Percentiles rank a stretch among this genome's conserved stretches.
phyloP scores from a whole-genome alignment of 768 basidiomycete species.

The Auricularia cornea region DNA sequence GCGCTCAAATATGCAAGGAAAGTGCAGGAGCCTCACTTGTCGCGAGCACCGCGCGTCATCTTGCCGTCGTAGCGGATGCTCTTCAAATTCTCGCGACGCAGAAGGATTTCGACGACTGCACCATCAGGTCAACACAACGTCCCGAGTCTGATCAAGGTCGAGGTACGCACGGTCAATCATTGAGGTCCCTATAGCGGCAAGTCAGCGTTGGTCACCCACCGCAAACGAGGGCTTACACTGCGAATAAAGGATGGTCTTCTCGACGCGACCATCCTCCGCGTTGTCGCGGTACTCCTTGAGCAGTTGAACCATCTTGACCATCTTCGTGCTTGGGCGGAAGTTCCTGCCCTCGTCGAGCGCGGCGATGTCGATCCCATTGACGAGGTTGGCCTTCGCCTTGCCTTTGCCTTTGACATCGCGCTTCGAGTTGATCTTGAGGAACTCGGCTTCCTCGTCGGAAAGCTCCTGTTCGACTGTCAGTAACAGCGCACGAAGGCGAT shows the following conservation, averaged over 20 bases:
- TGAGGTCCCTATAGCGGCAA: slow-evolving; percentile 48
- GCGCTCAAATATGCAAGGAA: not conserved
- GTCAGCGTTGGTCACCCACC: not conserved
- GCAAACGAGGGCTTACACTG: slow-evolving; percentile 41
- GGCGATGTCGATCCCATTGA: slow-evolving; percentile 33
- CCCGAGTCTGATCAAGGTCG: not conserved
- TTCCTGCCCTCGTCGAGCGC: slow-evolving; percentile 24
- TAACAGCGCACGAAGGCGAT: not conserved
- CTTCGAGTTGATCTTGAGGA: not conserved
- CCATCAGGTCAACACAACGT: not conserved
- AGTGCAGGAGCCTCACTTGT: slow-evolving; percentile 17
- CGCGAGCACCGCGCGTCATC: slow-evolving; percentile 49
- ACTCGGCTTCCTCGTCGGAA: not conserved
- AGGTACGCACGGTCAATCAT: slow-evolving; percentile 45
- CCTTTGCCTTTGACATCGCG: slow-evolving; percentile 17
- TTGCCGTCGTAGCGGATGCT: slow-evolving; percentile 59
- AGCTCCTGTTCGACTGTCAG: not conserved
- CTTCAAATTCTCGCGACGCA: slow-evolving; percentile 50
- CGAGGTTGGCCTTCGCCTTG: slow-evolving; percentile 7
- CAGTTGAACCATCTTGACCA: slow-evolving; percentile 46
- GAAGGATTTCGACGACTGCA: slow-evolving; percentile 41
- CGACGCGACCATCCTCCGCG: slow-evolving; percentile 37
- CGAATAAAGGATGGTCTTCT: slow-evolving; percentile 65
- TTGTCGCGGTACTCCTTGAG: slow-evolving; percentile 40
- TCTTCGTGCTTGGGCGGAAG: slow-evolving; percentile 61